Percentiles rank a stretch among this genome's conserved stretches.
Conservation (phyloP, 257 asterid genomes). For the Nicotiana undulata region DNA sequence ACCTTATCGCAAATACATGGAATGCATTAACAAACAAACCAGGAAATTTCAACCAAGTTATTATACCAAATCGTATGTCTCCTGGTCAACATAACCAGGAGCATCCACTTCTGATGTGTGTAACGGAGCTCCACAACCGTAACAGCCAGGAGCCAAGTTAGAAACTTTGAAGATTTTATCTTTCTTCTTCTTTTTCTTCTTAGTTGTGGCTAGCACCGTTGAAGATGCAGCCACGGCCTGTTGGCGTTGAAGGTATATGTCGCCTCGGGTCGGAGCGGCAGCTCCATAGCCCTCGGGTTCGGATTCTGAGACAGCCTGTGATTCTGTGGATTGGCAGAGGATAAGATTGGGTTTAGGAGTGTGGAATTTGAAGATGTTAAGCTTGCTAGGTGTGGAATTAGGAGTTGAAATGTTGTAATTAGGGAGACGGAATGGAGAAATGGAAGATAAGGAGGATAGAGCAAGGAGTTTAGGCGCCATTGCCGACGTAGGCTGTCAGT, state of each 20-base stretch:
- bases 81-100: constrained; percentile 55
- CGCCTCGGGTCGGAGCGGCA: constrained; percentile 81
- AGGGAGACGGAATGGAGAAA: constrained; percentile 25
- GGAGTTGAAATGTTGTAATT: constrained; percentile 4
- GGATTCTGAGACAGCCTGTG: constrained; percentile 21
- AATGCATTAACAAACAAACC: not conserved
- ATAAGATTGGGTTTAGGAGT: constrained; percentile 21
- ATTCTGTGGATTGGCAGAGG: constrained; percentile 37
- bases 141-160: constrained; percentile 43
- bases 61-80: constrained; percentile 32
- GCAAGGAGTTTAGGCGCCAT: constrained; percentile 59
- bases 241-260: constrained; percentile 57
- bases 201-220: constrained; percentile 24
- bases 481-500: not conserved
- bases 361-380: constrained; percentile 15
- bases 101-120: constrained; percentile 67
- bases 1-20: constrained; percentile 10
- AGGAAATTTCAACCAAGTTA: not conserved
- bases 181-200: constrained; percentile 28
- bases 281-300: constrained; percentile 72
- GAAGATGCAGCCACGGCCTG: constrained; percentile 40
- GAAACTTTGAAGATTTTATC: constrained; percentile 37
- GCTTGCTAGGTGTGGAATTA: constrained; percentile 14
- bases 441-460: constrained; percentile 32
- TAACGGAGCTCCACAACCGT: constrained; percentile 91